Conservation (phyloP, 192 early-diverging fungal species). For the Rhizophlyctis rosea region DNA sequence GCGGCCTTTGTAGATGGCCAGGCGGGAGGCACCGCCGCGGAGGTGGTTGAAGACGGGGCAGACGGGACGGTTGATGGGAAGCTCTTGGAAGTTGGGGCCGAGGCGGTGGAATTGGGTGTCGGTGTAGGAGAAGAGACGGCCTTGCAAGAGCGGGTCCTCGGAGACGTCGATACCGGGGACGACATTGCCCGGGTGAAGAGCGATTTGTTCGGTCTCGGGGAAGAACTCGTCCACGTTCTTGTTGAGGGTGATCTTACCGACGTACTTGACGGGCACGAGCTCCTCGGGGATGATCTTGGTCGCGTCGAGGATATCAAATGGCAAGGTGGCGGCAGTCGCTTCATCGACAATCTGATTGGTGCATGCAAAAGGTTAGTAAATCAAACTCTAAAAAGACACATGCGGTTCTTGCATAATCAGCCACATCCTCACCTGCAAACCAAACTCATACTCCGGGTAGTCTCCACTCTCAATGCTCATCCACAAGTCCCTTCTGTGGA, state of each 20-base stretch:
- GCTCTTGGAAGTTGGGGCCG: constrained; percentile 71
- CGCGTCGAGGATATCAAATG: constrained; percentile 77
- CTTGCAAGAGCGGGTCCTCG: constrained; percentile 80
- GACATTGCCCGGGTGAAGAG: constrained; percentile 74
- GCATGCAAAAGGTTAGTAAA: neutral
- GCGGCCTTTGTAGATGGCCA: constrained; percentile 15
- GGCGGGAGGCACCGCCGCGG: constrained; percentile 66
- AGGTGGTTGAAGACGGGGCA: constrained; percentile 64
- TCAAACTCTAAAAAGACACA: no score
- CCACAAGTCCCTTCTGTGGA: constrained; percentile 72
- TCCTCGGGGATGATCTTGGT: constrained; percentile 82
- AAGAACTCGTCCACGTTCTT: constrained; percentile 84
- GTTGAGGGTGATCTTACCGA: constrained; percentile 76
- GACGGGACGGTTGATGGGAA: constrained; percentile 78
- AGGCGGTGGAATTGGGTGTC: constrained; percentile 30
- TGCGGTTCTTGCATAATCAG: no score
- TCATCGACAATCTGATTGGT: constrained; percentile 47
- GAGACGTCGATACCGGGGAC: constrained; percentile 79
- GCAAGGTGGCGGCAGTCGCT: constrained; percentile 66
- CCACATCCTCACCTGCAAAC: constrained; percentile 64
- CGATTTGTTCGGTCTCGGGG: constrained; percentile 80
- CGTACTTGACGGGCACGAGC: constrained; percentile 70
- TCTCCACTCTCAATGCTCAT: constrained; percentile 66
- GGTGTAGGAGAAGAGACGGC: constrained; percentile 75
- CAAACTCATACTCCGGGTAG: constrained; percentile 69